Base-by-base conservation (phyloP, 352 stramenopile species). In the Pythium sukuiense region DNA sequence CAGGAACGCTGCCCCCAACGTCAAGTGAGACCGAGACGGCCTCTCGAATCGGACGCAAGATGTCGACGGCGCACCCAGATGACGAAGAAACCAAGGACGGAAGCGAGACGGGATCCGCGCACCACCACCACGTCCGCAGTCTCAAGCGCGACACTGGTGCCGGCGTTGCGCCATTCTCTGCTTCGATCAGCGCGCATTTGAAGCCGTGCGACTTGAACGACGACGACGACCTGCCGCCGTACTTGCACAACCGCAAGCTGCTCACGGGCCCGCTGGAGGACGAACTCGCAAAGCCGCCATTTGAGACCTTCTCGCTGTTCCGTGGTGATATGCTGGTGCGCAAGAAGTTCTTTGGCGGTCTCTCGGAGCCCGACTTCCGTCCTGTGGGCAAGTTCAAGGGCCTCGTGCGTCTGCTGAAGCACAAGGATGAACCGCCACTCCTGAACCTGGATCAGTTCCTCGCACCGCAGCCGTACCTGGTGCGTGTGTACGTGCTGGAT, bases 371-470 rank as follows among this genome's bases (percentile, higher is more conserved):
- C 3, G 74, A 81, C 2, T 88, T 85, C 49, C 79, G 76, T 1
- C 41, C 76, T 0, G 87, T 97, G 13, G 92, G 90, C 12, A 81
- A 85, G 41, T 97, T 98, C 61, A 98, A 98, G 72, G 90, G 89
- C 26, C 73, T 97, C 24, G 79, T 97, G 45, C 85, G 92, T 20
- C 68, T 98, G 24, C 69, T 96, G 2, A 83, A 88, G 27, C 81
- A 79, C 43, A 70, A 72, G 20, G 81, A 94, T 29, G 86, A 95
- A 9, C 65, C 80, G 29, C 81, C 85, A 18, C 72, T 95, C 13
- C 86, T 97, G 24, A 76, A 94, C 50, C 61, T 96, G 27, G 72
- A 92, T 14, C 65, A 79, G 64, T 89, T 96, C 62, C 56, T 96
- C 45, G 80, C 85, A 14, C 87, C 89, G 18, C 78, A 89, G 64